Conservation (phyloP, 2,329 filamentous ascomycete genomes). For the Eutypella sp. region DNA sequence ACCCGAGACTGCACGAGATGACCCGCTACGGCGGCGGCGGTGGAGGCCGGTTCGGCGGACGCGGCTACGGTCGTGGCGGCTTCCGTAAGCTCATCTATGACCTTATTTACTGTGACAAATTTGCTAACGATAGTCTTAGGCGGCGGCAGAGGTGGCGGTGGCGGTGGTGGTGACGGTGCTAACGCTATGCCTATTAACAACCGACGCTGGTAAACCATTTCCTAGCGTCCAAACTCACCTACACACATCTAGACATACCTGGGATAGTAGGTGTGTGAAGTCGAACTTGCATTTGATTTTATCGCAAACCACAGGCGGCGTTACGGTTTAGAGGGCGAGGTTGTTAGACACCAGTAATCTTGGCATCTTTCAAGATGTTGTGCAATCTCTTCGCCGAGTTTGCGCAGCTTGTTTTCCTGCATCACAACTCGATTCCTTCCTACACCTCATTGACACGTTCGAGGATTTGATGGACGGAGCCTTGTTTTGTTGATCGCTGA, state of each 20-base stretch:
- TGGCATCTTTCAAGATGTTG: constrained; percentile 12
- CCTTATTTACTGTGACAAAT: background rate
- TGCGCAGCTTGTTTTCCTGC: constrained; percentile 7
- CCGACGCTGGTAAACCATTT: constrained; percentile 27
- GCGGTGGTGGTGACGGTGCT: no score
- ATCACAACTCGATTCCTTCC: background rate
- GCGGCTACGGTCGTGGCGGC: constrained; percentile 64
- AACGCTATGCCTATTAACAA: constrained; percentile 29
- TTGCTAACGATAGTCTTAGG: constrained; percentile 6
- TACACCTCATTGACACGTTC: constrained; percentile 13
- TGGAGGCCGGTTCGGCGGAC: constrained; percentile 64
- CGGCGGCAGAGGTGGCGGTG: constrained; percentile 38
- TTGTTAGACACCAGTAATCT: constrained; percentile 28
- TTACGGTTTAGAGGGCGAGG: constrained; percentile 27
- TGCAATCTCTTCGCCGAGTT: constrained; percentile 18
- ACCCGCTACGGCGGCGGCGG: constrained; percentile 82
- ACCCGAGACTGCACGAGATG: constrained; percentile 95
- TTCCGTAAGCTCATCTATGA: constrained; percentile 23
- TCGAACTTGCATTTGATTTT: constrained; percentile 13
- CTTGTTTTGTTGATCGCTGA: constrained; percentile 7
- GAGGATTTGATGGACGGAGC: constrained; percentile 6
- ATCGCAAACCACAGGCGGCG: constrained; percentile 28
- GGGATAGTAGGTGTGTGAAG: constrained; percentile 10
- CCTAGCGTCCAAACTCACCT: constrained; percentile 2
- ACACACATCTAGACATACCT: constrained; percentile 2